Conservation (phyloP, 2,329 filamentous ascomycete species). For the Xylaria sp. region DNA sequence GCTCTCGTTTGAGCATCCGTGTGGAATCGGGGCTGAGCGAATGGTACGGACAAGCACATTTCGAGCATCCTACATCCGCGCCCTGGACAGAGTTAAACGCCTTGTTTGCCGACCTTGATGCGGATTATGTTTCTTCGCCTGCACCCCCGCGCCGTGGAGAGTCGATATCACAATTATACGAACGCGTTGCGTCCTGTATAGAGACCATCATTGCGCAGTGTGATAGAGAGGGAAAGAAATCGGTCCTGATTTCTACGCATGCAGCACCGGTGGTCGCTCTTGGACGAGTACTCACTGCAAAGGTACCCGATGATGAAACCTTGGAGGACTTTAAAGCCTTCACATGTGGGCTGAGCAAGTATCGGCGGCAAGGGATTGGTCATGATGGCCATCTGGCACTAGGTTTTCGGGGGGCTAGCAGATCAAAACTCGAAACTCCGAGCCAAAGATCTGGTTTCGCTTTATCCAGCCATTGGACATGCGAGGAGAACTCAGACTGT, state of each 20-base stretch:
- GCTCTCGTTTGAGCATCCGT: constrained; percentile 56
- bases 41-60: constrained; percentile 90
- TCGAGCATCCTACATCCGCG: constrained; percentile 85
- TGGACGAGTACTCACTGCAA: constrained; percentile 82
- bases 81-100: constrained; percentile 68
- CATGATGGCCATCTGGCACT: constrained; percentile 37
- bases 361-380: constrained; percentile 48
- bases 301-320: constrained; percentile 75
- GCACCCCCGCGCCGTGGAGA: constrained; percentile 81
- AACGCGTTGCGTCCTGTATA: constrained; percentile 78
- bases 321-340: constrained; percentile 86
- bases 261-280: constrained; percentile 90
- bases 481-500: constrained; percentile 84
- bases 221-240: constrained; percentile 74
- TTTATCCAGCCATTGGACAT: constrained; percentile 80
- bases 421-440: constrained; percentile 15
- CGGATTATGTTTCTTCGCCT: constrained; percentile 69
- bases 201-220: constrained; percentile 76
- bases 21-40: constrained; percentile 75
- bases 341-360: constrained; percentile 83
- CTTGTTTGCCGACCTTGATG: constrained; percentile 74
- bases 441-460: constrained; percentile 67
- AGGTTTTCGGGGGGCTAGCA: constrained; percentile 51
- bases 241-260: constrained; percentile 86
- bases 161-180: constrained; percentile 80